Evolutionary conservation across 768 basidiomycete species (phyloP).

Genomic region (Boletus vermiculosoides): DNA sequence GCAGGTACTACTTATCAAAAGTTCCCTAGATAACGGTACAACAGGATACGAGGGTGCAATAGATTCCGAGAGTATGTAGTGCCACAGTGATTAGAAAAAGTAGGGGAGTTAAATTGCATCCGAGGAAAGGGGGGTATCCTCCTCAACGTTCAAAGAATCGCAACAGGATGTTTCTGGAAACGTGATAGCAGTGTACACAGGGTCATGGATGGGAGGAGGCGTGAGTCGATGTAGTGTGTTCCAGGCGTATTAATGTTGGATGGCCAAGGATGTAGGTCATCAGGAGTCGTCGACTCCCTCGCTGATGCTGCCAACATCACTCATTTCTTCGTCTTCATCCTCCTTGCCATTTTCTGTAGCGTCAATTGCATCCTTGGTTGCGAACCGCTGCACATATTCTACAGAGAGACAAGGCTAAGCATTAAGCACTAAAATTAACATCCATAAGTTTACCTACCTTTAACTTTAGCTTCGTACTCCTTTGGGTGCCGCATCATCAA

Average conservation of each 20-base stretch:
- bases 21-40: constrained; percentile 34
- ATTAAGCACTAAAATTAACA: neutral
- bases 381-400: constrained; percentile 97
- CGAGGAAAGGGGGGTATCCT: constrained; percentile 28
- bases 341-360: constrained; percentile 60
- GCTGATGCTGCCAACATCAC: constrained; percentile 80
- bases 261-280: constrained; percentile 11
- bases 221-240: constrained; percentile 12
- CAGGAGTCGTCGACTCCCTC: constrained; percentile 51
- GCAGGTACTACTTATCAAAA: constrained; percentile 19
- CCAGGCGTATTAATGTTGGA: constrained; percentile 3
- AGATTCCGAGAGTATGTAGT: constrained; percentile 24
- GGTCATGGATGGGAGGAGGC: constrained; percentile 7
- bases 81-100: constrained; percentile 22
- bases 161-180: constrained; percentile 16
- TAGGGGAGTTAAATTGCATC: constrained; percentile 14
- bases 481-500: constrained; percentile 97
- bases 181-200: constrained; percentile 16
- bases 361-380: constrained; percentile 87
- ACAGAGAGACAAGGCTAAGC: constrained; percentile 5
- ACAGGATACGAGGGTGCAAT: constrained; percentile 18
- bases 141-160: constrained; percentile 18
- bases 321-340: constrained; percentile 83
- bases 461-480: constrained; percentile 92
- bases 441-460: constrained; percentile 51